Percentiles rank a stretch among this genome's conserved stretches.
phyloP scores from a whole-genome alignment of 2,329 filamentous ascomycete genomes.

The Dactylellina haptotyla region DNA sequence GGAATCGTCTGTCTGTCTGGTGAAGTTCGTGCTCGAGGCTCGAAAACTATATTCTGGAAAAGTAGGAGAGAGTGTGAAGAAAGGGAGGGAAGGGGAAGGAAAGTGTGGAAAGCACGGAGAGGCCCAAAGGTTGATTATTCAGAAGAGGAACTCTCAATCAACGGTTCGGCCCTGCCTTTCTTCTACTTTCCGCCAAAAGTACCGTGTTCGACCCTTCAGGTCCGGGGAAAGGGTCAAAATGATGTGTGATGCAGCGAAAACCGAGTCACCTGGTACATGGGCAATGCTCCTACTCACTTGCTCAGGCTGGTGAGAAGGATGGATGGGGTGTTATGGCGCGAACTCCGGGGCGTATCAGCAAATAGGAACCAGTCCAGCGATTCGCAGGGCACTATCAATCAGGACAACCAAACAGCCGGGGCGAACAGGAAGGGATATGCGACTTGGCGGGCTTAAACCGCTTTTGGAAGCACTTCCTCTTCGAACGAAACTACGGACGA shows the following conservation, averaged over 20 bases:
- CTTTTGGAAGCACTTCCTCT: constrained; percentile 21
- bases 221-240: constrained; percentile 34
- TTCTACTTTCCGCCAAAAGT: too few species aligned
- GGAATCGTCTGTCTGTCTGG: not conserved
- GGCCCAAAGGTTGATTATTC: constrained; percentile 2
- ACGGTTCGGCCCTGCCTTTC: constrained; percentile 17
- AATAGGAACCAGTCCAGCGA: constrained; percentile 41
- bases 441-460: constrained; percentile 42
- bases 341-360: constrained; percentile 48
- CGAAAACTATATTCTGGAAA: constrained; percentile 11
- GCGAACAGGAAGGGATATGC: constrained; percentile 48
- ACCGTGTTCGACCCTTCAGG: too few species aligned
- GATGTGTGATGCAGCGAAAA: constrained; percentile 43
- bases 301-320: constrained; percentile 18
- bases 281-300: not conserved
- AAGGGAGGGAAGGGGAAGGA: constrained; percentile 7
- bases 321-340: constrained; percentile 32
- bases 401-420: constrained; percentile 3
- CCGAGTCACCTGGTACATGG: constrained; percentile 49
- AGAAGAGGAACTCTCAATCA: constrained; percentile 42
- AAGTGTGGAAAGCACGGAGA: constrained; percentile 14
- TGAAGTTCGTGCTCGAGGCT: not conserved
- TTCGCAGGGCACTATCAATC: not conserved
- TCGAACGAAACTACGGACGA: too few species aligned
- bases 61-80: not conserved